Conservation (phyloP, 2,329 filamentous ascomycete species). For the Colletotrichum coccodes region DNA sequence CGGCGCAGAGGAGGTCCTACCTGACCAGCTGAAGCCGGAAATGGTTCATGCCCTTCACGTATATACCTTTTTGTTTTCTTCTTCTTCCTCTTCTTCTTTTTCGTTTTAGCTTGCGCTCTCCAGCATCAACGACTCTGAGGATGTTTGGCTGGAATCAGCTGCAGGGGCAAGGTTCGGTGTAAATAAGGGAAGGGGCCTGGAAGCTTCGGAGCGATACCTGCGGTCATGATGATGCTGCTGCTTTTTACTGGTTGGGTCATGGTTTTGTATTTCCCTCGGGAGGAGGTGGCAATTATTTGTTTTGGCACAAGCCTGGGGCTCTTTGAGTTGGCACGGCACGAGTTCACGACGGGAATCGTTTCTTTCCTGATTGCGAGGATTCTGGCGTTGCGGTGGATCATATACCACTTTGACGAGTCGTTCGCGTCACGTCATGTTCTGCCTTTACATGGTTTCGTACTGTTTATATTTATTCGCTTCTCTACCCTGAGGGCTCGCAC, state of each 20-base stretch:
- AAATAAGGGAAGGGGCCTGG: conserved; percentile 18
- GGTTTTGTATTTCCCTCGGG: neutral
- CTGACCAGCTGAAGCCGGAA: neutral
- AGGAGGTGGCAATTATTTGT: conserved; percentile 18
- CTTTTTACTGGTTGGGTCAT: neutral
- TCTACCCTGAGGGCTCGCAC: neutral
- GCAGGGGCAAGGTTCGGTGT: neutral
- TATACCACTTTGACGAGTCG: conserved; percentile 33
- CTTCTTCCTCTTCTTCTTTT: neutral
- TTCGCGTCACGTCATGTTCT: conserved; percentile 26
- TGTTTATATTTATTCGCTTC: conserved; percentile 32
- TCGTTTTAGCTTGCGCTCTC: neutral
- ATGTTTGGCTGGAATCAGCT: neutral
- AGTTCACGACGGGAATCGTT: conserved; percentile 23
- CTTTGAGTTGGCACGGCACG: neutral
- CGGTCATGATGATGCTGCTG: neutral
- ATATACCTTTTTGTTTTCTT: conserved; percentile 10
- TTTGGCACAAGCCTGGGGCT: neutral
- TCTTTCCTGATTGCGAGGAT: conserved; percentile 20
- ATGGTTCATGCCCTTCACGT: conserved; percentile 10
- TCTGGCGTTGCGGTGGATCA: conserved; percentile 32
- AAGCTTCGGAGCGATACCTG: neutral
- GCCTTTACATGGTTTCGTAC: conserved; percentile 5
- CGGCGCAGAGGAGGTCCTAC: conserved; percentile 69
- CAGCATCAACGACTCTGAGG: neutral